Conservation (phyloP, 441 rosid genomes). For the Adansonia madagascariensis region DNA sequence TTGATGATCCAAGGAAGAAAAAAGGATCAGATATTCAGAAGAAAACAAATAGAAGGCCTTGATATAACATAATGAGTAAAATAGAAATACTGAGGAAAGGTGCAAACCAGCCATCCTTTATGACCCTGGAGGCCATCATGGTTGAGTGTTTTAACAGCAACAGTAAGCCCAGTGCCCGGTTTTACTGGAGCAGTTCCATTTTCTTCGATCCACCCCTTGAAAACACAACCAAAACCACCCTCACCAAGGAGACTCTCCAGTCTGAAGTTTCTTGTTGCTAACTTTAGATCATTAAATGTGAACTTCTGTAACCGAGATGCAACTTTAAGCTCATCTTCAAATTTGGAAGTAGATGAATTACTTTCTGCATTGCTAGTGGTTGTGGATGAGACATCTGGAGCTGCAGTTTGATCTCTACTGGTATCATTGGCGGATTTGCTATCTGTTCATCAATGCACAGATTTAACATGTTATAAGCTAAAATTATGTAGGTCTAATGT, state of each 20-base stretch:
- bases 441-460: constrained; percentile 44
- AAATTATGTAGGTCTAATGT: background rate
- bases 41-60: background rate
- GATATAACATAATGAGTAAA: constrained; percentile 9
- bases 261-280: constrained; percentile 96
- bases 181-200: constrained; percentile 97
- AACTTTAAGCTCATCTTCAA: constrained; percentile 91
- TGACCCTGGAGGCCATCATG: constrained; percentile 99
- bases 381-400: constrained; percentile 66
- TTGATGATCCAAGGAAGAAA: constrained; percentile 27
- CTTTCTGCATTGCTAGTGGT: constrained; percentile 89
- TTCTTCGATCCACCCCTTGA: constrained; percentile 98
- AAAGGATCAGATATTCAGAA: constrained; percentile 20
- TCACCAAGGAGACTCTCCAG: constrained; percentile 96
- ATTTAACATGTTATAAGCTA: background rate
- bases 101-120: constrained; percentile 92
- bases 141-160: constrained; percentile 93
- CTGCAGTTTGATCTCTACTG: constrained; percentile 73
- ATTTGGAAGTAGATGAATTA: constrained; percentile 81
- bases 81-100: constrained; percentile 16
- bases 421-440: constrained; percentile 68
- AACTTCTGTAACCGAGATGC: constrained; percentile 83
- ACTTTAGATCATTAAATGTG: constrained; percentile 83
- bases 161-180: constrained; percentile 97
- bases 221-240: constrained; percentile 99